Conservation (phyloP, 1,139 yeast species). For the Geotrichum carabidarum region DNA sequence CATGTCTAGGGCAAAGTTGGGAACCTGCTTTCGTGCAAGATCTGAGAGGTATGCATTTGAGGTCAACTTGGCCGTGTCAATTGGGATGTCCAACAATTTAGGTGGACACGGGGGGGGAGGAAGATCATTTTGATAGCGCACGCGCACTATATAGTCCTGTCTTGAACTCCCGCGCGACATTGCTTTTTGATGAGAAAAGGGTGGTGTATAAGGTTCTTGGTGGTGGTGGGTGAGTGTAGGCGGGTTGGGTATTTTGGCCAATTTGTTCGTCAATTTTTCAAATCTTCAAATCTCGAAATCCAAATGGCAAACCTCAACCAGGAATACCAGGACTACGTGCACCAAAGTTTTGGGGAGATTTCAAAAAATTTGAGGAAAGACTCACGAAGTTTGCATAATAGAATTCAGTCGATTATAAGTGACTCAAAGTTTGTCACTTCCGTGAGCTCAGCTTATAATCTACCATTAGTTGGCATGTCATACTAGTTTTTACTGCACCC, state of each 20-base stretch:
- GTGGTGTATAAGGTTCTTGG: neutral
- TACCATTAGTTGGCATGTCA: conserved; percentile 36
- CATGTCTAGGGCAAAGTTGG: conserved; percentile 59
- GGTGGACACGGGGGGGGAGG: conserved; percentile 97
- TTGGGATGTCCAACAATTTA: conserved; percentile 57
- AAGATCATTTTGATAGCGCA: conserved; percentile 76
- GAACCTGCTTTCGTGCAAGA: conserved; percentile 69
- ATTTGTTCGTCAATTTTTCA: neutral
- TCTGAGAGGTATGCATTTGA: conserved; percentile 66
- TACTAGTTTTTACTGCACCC: neutral
- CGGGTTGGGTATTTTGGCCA: neutral
- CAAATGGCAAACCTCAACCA: conserved; percentile 3
- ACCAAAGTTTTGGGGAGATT: conserved; percentile 22
- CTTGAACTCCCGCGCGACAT: conserved; percentile 34
- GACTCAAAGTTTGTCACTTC: conserved; percentile 49
- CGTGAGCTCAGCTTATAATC: conserved; percentile 34
- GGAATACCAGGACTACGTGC: conserved; percentile 20
- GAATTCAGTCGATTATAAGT: conserved; percentile 63
- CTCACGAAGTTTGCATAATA: conserved; percentile 52
- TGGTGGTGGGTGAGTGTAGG: neutral
- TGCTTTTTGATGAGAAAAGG: conserved; percentile 4
- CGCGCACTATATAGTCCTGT: conserved; percentile 85
- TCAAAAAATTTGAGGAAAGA: conserved; percentile 40
- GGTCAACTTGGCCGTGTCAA: conserved; percentile 43
- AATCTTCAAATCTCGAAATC: too few species aligned